Conservation (phyloP, 495 filamentous ascomycete species). For the Lophiotrema nucula region DNA sequence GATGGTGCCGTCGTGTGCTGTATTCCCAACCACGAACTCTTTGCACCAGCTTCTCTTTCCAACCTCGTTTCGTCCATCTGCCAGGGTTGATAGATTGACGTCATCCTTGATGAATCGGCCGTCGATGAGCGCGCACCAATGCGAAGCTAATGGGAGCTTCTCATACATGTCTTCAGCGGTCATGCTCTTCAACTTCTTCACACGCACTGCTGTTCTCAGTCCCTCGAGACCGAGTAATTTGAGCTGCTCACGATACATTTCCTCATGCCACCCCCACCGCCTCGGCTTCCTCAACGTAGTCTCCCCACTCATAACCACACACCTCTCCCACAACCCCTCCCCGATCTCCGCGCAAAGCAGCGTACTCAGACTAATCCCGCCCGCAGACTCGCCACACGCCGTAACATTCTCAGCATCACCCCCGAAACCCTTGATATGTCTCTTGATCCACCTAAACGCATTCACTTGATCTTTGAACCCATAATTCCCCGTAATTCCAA, state of each 20-base stretch:
- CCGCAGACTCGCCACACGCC: slow-evolving; percentile 20
- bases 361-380: slow-evolving; percentile 11
- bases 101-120: slow-evolving; percentile 14
- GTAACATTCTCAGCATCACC: slow-evolving; percentile 26
- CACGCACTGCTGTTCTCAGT: slow-evolving; percentile 1
- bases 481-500: slow-evolving; percentile 18
- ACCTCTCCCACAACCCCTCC: slow-evolving; percentile 14
- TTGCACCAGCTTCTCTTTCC: slow-evolving; percentile 21
- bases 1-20: slow-evolving; percentile 14
- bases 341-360: slow-evolving; percentile 8
- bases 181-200: slow-evolving; percentile 12
- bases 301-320: slow-evolving; percentile 23
- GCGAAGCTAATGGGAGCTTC: slow-evolving; percentile 22
- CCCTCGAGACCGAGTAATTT: slow-evolving; percentile 12
- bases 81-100: slow-evolving; percentile 3
- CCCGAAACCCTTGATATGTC: slow-evolving; percentile 25
- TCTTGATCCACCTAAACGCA: slow-evolving; percentile 21
- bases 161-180: slow-evolving; percentile 9
- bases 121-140: slow-evolving; percentile 22
- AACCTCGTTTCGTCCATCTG: neutral
- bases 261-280: slow-evolving; percentile 15
- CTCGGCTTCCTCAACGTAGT: slow-evolving; percentile 22
- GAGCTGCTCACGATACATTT: slow-evolving; percentile 21
- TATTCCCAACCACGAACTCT: slow-evolving; percentile 22
- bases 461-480: slow-evolving; percentile 23